These are phyloP conservation scores for Fusarium sp. DNA, from an alignment of 2,329 filamentous ascomycete species.

Conservation along the genomic window DNA sequence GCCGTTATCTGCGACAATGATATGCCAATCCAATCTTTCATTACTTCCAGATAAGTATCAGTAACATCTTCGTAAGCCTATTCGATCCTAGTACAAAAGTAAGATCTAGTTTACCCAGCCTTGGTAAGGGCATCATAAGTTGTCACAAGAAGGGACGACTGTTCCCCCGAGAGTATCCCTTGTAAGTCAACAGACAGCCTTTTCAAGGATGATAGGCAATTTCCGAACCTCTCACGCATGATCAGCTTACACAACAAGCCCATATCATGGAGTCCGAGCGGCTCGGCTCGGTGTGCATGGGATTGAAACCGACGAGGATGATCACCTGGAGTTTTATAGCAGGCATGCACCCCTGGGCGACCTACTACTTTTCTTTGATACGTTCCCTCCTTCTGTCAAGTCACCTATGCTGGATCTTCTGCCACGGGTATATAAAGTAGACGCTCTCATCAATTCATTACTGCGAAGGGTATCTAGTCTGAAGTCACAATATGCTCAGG, in stretches of 20 bases:
- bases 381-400: too few species aligned
- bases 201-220: background rate
- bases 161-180: background rate
- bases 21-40: background rate
- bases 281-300: constrained; percentile 12
- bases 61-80: fast-evolving
- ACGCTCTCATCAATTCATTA: background rate
- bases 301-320: background rate
- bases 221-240: background rate
- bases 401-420: background rate
- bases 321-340: background rate
- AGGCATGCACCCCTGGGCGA: background rate
- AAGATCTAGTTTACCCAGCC: background rate
- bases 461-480: background rate
- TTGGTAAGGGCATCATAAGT: background rate
- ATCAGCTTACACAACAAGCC: background rate
- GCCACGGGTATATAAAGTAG: background rate
- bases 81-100: background rate
- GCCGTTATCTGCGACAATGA: too few species aligned
- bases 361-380: fast-evolving
- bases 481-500: background rate
- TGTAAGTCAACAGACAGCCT: background rate
- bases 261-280: background rate
- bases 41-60: too few species aligned
- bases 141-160: background rate